Conservation (phyloP, 1,139 yeast species). For the Nadsonia starkeyi-henricii region DNA sequence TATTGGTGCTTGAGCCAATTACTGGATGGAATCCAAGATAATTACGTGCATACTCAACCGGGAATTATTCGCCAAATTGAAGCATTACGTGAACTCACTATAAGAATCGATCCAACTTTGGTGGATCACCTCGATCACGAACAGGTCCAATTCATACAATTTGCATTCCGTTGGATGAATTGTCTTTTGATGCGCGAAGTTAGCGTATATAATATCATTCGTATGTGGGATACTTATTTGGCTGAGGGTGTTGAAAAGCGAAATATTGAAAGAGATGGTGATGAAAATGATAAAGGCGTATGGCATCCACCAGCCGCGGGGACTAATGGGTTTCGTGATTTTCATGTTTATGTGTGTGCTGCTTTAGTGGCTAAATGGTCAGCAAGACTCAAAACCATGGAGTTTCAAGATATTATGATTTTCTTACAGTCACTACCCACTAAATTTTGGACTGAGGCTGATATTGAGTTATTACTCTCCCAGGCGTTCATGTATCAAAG, state of each 20-base stretch:
- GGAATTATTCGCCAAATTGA: constrained; percentile 87
- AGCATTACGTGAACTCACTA: constrained; percentile 62
- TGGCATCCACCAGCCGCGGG: too few relatives aligned
- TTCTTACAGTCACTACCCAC: constrained; percentile 87
- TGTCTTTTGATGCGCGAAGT: constrained; percentile 91
- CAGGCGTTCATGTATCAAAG: constrained; percentile 97
- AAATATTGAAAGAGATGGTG: too few relatives aligned
- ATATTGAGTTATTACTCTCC: constrained; percentile 79
- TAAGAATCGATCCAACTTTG: constrained; percentile 63
- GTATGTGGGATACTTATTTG: constrained; percentile 98
- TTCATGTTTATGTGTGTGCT: constrained; percentile 97
- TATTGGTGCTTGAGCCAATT: constrained; percentile 92
- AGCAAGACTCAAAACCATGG: constrained; percentile 64
- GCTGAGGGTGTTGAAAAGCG: constrained; percentile 43
- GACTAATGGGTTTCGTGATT: constrained; percentile 76
- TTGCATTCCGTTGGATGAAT: constrained; percentile 97
- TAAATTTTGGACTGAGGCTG: constrained; percentile 70
- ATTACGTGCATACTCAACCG: constrained; percentile 95
- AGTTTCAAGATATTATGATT: constrained; percentile 85
- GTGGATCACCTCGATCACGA: constrained; percentile 65
- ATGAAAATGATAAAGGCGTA: too few relatives aligned
- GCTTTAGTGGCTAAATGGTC: constrained; percentile 88
- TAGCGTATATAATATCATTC: constrained; percentile 56
- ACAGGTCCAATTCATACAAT: constrained; percentile 83
- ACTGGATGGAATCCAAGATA: constrained; percentile 88